Conservation (phyloP, 208 protist genomes). For the Trypanosoma caninum region DNA sequence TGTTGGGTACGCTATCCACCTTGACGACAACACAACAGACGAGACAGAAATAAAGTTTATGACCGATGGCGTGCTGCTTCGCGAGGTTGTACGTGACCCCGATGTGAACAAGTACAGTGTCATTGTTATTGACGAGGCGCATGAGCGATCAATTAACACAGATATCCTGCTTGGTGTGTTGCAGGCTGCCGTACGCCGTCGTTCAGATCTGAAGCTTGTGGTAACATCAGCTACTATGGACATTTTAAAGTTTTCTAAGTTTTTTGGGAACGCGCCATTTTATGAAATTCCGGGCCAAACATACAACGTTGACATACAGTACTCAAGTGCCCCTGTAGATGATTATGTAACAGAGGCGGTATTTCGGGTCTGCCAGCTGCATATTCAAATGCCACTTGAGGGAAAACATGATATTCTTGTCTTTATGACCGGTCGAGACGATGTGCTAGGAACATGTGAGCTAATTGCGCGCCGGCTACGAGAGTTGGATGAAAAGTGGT, state of each 20-base stretch:
- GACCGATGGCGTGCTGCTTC: slow-evolving; percentile 96
- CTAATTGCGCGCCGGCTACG: slow-evolving; percentile 83
- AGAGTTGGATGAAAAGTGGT: slow-evolving; percentile 92
- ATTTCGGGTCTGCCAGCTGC: slow-evolving; percentile 77
- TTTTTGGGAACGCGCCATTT: slow-evolving; percentile 96
- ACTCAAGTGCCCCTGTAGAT: slow-evolving; percentile 79
- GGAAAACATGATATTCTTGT: slow-evolving; percentile 96
- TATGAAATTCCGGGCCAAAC: slow-evolving; percentile 97
- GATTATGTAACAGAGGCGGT: slow-evolving; percentile 82
- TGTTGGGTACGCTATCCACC: slow-evolving; percentile 92
- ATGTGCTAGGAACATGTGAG: slow-evolving; percentile 95
- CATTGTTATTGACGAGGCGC: slow-evolving; percentile 99
- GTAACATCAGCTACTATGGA: slow-evolving; percentile 99
- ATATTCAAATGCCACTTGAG: slow-evolving; percentile 82
- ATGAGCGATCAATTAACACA: slow-evolving; percentile 96
- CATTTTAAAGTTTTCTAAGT: slow-evolving; percentile 94
- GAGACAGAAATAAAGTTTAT: slow-evolving; percentile 95
- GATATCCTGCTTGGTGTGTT: slow-evolving; percentile 98
- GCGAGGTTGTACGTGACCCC: slow-evolving; percentile 91
- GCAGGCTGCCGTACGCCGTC: slow-evolving; percentile 73
- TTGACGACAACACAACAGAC: slow-evolving; percentile 83
- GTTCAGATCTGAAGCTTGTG: slow-evolving; percentile 98
- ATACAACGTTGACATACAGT: slow-evolving; percentile 83
- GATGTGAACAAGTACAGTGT: slow-evolving; percentile 91
- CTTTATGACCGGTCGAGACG: slow-evolving; percentile 98